These are phyloP conservation scores for Helotiales sp. DNA, from an alignment of 2,329 filamentous ascomycete genomes.

Conservation along the genomic window DNA sequence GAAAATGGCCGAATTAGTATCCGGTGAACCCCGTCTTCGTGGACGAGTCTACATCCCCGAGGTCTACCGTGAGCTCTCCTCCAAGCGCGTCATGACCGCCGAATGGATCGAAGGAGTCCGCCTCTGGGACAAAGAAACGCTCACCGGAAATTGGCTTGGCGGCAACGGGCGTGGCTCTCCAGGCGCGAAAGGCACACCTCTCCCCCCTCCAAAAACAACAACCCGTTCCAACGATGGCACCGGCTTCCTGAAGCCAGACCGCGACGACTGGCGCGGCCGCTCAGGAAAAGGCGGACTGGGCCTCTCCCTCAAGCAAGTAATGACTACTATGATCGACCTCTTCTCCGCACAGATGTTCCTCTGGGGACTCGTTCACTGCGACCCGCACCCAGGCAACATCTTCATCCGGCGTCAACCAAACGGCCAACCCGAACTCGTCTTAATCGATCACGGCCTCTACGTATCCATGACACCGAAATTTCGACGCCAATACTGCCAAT, in stretches of 20 bases:
- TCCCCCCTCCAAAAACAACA: slow-evolving; percentile 47
- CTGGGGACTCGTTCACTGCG: slow-evolving; percentile 94
- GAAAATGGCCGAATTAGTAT: slow-evolving; percentile 78
- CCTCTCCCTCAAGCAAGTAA: slow-evolving; percentile 81
- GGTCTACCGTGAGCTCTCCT: slow-evolving; percentile 82
- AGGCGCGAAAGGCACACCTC: slow-evolving; percentile 70
- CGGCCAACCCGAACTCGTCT: slow-evolving; percentile 85
- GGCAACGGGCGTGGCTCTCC: slow-evolving; percentile 77
- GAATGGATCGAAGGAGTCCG: slow-evolving; percentile 98
- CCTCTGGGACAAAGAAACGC: slow-evolving; percentile 87
- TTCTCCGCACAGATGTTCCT: slow-evolving; percentile 99
- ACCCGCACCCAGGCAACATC: slow-evolving; percentile 96
- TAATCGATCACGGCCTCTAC: slow-evolving; percentile 97
- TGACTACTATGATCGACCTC: slow-evolving; percentile 95
- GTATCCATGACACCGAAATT: slow-evolving; percentile 87
- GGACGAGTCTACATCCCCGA: slow-evolving; percentile 87
- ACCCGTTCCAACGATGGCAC: slow-evolving; percentile 53
- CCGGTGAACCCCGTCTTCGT: slow-evolving; percentile 74
- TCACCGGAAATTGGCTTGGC: slow-evolving; percentile 79
- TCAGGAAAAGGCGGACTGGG: slow-evolving; percentile 81
- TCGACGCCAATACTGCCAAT: slow-evolving; percentile 81
- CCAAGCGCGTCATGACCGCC: slow-evolving; percentile 84
- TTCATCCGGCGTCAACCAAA: slow-evolving; percentile 86
- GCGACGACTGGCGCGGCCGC: slow-evolving; percentile 76
- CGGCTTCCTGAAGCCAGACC: slow-evolving; percentile 77